Evolutionary conservation across 2,329 filamentous ascomycete species (phyloP).

Genomic region (Arthrinium phaeospermum): DNA sequence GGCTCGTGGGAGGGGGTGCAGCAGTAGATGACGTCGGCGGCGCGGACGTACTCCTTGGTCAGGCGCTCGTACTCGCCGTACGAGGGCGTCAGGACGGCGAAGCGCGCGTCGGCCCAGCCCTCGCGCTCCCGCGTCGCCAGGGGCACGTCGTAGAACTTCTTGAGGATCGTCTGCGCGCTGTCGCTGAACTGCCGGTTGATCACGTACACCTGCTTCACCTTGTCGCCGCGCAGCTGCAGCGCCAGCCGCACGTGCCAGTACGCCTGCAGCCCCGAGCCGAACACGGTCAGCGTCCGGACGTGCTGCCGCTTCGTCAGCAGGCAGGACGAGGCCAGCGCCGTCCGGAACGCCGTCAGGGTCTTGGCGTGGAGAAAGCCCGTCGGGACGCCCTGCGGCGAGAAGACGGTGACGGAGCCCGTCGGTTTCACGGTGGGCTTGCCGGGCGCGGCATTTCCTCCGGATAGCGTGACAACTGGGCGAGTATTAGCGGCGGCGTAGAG

Average conservation of each 20-base stretch:
- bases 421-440: constrained; percentile 50
- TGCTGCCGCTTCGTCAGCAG: constrained; percentile 68
- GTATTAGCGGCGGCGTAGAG: neutral
- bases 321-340: constrained; percentile 73
- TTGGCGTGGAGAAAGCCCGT: constrained; percentile 74
- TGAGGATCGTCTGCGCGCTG: constrained; percentile 57
- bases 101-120: constrained; percentile 70
- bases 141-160: constrained; percentile 52
- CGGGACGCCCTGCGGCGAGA: constrained; percentile 65
- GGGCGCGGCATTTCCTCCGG: constrained; percentile 40
- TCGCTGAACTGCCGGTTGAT: constrained; percentile 76
- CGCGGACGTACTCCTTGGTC: constrained; percentile 72
- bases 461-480: constrained; percentile 65
- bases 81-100: constrained; percentile 69
- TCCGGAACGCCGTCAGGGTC: constrained; percentile 81
- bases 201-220: constrained; percentile 81
- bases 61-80: constrained; percentile 73
- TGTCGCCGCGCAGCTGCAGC: constrained; percentile 71
- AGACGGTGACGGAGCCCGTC: constrained; percentile 73
- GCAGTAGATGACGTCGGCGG: constrained; percentile 84
- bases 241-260: constrained; percentile 94
- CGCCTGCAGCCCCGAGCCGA: constrained; percentile 87
- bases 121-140: constrained; percentile 55
- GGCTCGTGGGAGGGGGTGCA: constrained; percentile 79
- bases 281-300: constrained; percentile 80